These are phyloP conservation scores for Salix brachista DNA, from an alignment of 345 rosid species.

Conservation along the genomic window DNA sequence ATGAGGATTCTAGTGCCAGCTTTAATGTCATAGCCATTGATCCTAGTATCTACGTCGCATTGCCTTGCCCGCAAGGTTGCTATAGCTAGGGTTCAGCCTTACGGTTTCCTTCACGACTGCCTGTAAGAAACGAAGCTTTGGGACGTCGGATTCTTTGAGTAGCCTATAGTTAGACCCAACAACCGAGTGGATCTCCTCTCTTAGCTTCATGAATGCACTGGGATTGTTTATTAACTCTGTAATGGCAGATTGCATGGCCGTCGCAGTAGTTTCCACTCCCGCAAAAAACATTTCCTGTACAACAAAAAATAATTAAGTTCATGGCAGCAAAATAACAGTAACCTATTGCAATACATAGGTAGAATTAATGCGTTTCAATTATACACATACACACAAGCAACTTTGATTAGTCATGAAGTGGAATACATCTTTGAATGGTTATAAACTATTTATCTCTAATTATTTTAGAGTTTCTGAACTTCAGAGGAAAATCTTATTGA, in stretches of 20 bases:
- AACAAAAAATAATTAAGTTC: neutral
- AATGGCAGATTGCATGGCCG: constrained; percentile 9
- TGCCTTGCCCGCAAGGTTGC: constrained; percentile 39
- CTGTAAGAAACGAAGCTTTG: constrained; percentile 37
- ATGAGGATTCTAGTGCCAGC: constrained; percentile 28
- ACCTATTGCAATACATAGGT: neutral
- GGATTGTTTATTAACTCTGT: neutral
- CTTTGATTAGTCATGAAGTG: neutral
- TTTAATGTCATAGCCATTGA: constrained; percentile 29
- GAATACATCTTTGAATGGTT: too few relatives aligned
- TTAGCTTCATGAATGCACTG: neutral
- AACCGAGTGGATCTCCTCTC: neutral
- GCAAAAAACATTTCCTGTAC: constrained; percentile 1
- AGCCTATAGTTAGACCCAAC: constrained; percentile 11
- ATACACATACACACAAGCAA: too few relatives aligned
- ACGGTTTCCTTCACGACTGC: constrained; percentile 42
- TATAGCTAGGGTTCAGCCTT: constrained; percentile 33
- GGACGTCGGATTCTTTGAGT: constrained; percentile 38
- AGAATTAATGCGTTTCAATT: too few relatives aligned
- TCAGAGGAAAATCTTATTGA: neutral
- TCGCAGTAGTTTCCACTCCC: constrained; percentile 9
- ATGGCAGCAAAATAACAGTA: too few relatives aligned
- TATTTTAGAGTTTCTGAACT: too few relatives aligned
- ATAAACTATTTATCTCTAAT: neutral
- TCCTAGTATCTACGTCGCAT: constrained; percentile 23